Evolutionary conservation across 208 protist species (phyloP), one percentile per base, ranked within the genome.

Genomic region (Lotmaria passim): DNA sequence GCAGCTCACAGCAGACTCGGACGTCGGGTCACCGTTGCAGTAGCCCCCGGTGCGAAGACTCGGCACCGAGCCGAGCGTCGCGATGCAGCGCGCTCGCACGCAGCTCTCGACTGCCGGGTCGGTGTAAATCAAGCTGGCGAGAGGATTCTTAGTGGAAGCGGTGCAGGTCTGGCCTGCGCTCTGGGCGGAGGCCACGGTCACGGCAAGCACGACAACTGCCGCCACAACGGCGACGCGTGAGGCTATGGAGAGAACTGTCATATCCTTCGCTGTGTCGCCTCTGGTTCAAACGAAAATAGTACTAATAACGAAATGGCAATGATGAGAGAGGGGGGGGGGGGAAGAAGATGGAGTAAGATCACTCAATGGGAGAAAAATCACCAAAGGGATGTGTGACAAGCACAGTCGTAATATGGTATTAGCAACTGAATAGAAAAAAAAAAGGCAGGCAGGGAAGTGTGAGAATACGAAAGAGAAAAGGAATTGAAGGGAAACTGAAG

Each of bases 11-110:
- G 61, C 31, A 15, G 64, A 46, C 56, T 85, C 80, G 1, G 63
- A 21, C 17, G 73, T 75, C 23, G 72, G 67, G 48, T 64, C 66
- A 53, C 72, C 82, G 65, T 80, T 47, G 55, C 79, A 82, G 52
- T 73, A 75, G 24, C 76, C 79, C 34, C 44, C 31, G 10, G 67
- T 74, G 26, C 51, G 26, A 44, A 53, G 19, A 31, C 67, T 72
- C 17, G 73, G 67, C 14, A 33, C 64, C 38, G 23, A 43, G 36
- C 57, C 56, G 24, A 73, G 33, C 24, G 80, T 82, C 21, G 63
- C 24, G 50, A 52, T 24, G 72, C 80, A 85, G 58, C 80, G 80
- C 39, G 11, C 23, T 4, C 41, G 30, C 26, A 85, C 80, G 46
- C 80, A 85, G 36, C 19, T 34, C 28, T 43, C 34, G 26, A 79